Base-by-base conservation (phyloP, 495 filamentous ascomycete genomes). In the Parathielavia appendiculata region DNA sequence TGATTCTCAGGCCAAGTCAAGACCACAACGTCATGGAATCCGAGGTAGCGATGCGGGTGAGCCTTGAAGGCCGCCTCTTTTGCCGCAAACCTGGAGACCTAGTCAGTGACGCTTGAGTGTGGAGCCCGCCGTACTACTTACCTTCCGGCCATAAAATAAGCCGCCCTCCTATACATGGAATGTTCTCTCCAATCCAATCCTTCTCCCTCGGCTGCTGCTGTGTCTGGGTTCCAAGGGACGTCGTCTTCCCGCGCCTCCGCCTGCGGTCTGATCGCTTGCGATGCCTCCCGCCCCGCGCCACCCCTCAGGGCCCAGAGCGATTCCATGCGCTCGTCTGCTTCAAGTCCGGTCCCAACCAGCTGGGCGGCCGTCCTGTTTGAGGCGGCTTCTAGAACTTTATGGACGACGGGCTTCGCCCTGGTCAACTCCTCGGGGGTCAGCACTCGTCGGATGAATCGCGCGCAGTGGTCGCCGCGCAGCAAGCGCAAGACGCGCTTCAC, bases 11-110 rank as follows among this genome's bases (percentile, higher is more conserved):
- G 16, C 1, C 32, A 20, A 0, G 53, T 58, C 22, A 58, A 26
- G 50, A 85, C 78, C 4, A 70, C 52, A 39, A 85, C 74, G 43
- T 81, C 69, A 13, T 74, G 71, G 46, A 79, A 79, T 5, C 58
- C 69, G 19, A 85, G 58, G 19, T 60, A 60, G 19, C 76, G 71
- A 32, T 67, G 60, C 2, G 68, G 67, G 54, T 80, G 77, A 5
- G 84, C 83, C 64, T 87, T 87, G 44, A 83, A 79, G n/a, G 71
- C 73, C 0, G 84, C 83, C 67, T 87, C 84, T 65, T 87, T 87
- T 0, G 83, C 83, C 10, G 84, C 83, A 66, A 79, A 87, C 60
- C 82, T 74, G 22, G 19, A 22, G 32, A 11, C 12, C 11, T 17
- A 0, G 23, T 13, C 43, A 54, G 19, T 12, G 32, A 55, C 20